Evolutionary conservation across 306 rosid genomes (phyloP), one percentile per base, ranked within the genome.

Genomic region (Medicago lupulina): DNA sequence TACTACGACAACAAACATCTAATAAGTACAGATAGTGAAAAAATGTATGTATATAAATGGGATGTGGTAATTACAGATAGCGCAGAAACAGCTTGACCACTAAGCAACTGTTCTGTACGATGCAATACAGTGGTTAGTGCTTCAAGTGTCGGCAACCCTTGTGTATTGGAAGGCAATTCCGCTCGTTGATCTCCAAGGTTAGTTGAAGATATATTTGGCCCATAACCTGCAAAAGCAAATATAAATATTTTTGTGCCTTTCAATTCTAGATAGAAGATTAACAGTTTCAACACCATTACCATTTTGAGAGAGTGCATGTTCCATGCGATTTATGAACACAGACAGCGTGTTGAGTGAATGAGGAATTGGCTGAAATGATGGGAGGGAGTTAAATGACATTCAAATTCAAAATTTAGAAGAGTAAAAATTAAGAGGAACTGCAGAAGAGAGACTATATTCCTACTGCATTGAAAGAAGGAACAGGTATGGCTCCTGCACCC

Each of bases 281-380:
- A 55, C 23, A 46, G 25, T 79, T 54, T 50, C 59, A 58, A 18
- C 18, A 73, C 61, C 79, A 71, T 81, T 76, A 88, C 92, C 96
- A 82, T 88, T 89, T 75, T 86, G 90, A 19, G 91, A 84, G 9
- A 96, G 78, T 53, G 87, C 70, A 77, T 78, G 88, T 90, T 96
- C 96, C 96, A 96, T 85, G 80, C 79, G 89, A 77, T 82, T 89
- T 82, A 92, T 89, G 80, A 96, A 96, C 90, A 85, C 98, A 3
- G 88, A 82, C 61, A 96, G 87, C 6, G 99, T 90, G 78, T 51
- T 85, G 89, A 96, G 67, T 53, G 99, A 86, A 79, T 91, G 79
- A 28, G 99, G 97, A 76, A 92, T 89, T 69, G 99, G 97, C 99
- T 96, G 93, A 82, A 83, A 84, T 38, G 66, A 54, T 55, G 25